These are phyloP conservation scores for Aspergillus biplanus DNA, from an alignment of 495 filamentous ascomycete genomes.

Conservation along the genomic window DNA sequence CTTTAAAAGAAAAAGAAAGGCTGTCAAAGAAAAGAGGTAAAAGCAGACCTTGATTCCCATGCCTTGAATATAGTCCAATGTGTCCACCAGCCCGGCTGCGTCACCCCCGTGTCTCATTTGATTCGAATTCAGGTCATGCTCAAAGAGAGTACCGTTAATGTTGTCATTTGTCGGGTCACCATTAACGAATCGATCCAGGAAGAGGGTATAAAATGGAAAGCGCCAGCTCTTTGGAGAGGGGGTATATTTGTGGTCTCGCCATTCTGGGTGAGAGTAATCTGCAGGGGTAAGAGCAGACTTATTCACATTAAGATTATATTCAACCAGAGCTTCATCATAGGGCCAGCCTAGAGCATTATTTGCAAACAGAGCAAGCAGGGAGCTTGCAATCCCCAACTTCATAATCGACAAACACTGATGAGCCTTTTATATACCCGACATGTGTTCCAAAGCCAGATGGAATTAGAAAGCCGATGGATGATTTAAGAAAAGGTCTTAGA, in stretches of 20 bases:
- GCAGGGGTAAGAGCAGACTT: constrained; percentile 57
- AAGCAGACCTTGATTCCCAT: constrained; percentile 69
- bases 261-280: constrained; percentile 62
- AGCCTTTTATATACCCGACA: constrained; percentile 28
- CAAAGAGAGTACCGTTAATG: constrained; percentile 67
- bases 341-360: constrained; percentile 47
- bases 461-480: constrained; percentile 4
- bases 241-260: constrained; percentile 57
- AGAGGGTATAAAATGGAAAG: constrained; percentile 72
- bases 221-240: constrained; percentile 71
- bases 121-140: constrained; percentile 69
- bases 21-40: background rate
- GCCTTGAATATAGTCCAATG: constrained; percentile 73
- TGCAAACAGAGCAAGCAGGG: constrained; percentile 35
- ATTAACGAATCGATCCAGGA: constrained; percentile 72
- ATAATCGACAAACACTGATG: constrained; percentile 29
- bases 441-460: constrained; percentile 24
- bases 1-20: background rate
- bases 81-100: constrained; percentile 63
- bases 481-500: constrained; percentile 11
- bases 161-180: constrained; percentile 75
- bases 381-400: constrained; percentile 37
- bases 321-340: constrained; percentile 56
- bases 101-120: constrained; percentile 79
- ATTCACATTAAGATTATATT: constrained; percentile 69